Conservation (phyloP, 2,329 filamentous ascomycete genomes). For the Coleophoma eucalyptorum region DNA sequence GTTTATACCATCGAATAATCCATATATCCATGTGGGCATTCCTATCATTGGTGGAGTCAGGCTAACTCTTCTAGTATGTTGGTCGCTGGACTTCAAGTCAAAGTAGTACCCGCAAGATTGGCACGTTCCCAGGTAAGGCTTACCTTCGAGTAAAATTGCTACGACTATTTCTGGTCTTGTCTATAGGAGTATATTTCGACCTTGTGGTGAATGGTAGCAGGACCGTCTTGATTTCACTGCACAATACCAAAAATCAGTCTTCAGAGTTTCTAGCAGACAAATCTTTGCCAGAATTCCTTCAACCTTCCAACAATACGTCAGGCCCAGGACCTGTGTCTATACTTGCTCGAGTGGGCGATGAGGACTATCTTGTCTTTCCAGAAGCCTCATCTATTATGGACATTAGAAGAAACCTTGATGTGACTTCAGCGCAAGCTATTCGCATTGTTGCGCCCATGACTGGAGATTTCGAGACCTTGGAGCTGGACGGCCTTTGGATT, state of each 20-base stretch:
- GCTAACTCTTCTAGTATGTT: slow-evolving; percentile 15
- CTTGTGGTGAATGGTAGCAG: slow-evolving; percentile 15
- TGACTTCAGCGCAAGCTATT: slow-evolving; percentile 11
- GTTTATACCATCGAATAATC: slow-evolving; percentile 17
- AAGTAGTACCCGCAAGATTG: slow-evolving; percentile 16
- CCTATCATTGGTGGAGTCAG: background rate
- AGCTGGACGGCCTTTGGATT: slow-evolving; percentile 21
- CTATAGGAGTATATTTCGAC: slow-evolving; percentile 20
- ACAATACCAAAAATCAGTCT: slow-evolving; percentile 7
- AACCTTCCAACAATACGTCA: slow-evolving; percentile 7
- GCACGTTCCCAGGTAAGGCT: slow-evolving; percentile 20
- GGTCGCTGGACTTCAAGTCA: slow-evolving; percentile 17
- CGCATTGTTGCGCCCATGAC: slow-evolving; percentile 22
- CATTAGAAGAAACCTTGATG: slow-evolving; percentile 12
- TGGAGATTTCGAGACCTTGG: slow-evolving; percentile 15
- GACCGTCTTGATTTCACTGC: slow-evolving; percentile 16
- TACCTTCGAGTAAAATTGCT: background rate
- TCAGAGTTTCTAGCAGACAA: background rate
- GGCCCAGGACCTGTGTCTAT: slow-evolving; percentile 18
- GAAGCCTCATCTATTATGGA: slow-evolving; percentile 16
- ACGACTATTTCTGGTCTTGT: background rate
- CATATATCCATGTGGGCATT: slow-evolving; percentile 15
- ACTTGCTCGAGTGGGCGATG: slow-evolving; percentile 19
- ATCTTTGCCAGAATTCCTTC: slow-evolving; percentile 6
- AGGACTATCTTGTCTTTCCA: slow-evolving; percentile 20